Evolutionary conservation across 2,329 filamentous ascomycete genomes (phyloP).

Genomic region (Penicillium sp.): DNA sequence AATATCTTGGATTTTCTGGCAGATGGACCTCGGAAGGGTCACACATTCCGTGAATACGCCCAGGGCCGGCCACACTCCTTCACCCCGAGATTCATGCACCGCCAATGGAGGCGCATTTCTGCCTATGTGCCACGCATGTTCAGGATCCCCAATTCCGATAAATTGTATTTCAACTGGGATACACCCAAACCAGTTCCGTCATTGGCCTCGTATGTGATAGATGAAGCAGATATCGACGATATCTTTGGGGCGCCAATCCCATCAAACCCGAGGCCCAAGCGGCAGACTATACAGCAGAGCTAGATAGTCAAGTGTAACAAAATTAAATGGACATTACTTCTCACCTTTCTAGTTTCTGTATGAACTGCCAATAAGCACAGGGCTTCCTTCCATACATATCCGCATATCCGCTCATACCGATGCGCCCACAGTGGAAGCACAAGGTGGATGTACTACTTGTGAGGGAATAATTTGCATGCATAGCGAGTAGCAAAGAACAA

Average conservation of each 20-base stretch:
- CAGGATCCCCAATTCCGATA: conserved; percentile 26
- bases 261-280: neutral
- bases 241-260: conserved; percentile 11
- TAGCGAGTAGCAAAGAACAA: neutral
- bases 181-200: conserved; percentile 19
- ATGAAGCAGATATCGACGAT: conserved; percentile 8
- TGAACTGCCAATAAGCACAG: neutral
- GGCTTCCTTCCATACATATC: neutral
- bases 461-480: neutral
- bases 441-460: neutral
- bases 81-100: conserved; percentile 43
- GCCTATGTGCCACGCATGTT: conserved; percentile 36
- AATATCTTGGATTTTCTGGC: conserved; percentile 36
- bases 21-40: conserved; percentile 41
- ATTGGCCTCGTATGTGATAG: conserved; percentile 14
- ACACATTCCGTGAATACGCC: conserved; percentile 37
- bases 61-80: conserved; percentile 46
- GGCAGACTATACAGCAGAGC: neutral
- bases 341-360: neutral
- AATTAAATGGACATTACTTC: neutral
- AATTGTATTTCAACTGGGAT: conserved; percentile 37
- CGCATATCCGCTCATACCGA: neutral
- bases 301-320: neutral
- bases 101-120: conserved; percentile 43
- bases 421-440: no score